Base-by-base conservation (phyloP, 176 grass and related monocot species). In the Eremochloa ophiuroides region DNA sequence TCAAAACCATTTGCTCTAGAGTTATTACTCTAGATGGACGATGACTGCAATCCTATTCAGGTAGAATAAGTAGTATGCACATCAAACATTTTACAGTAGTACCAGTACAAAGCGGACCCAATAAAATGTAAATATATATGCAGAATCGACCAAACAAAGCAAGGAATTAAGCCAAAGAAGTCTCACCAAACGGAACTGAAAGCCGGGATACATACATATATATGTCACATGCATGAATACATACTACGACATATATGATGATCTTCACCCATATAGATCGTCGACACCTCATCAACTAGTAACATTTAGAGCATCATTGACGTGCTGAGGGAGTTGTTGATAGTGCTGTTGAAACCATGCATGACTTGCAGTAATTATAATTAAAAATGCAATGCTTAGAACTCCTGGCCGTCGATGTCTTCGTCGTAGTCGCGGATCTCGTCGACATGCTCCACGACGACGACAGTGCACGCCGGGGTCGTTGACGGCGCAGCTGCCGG, bases 401-500 rank as follows among this genome's bases (percentile, higher is more conserved):
- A 66, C 12, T 79, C 69, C 1, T 80, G 62, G 43, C 0, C 44
- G n/a, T 67, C 43, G 63, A 37, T 23, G 38, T 81, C 85, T 11
- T 86, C 79, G 14, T 81, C 48, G 47, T 77, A 73, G 25, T 80
- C 79, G 27, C 66, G 61, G 1, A 86, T 81, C 25, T 92, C 55
- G 48, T 83, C 74, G 20, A 83, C 80, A 62, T 85, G 76, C 69
- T 95, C 91, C 4, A 86, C 69, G 34, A 95, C 82, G 71, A 89
- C 64, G 69, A 93, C 67, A n/a, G 76, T 99, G 87, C 11, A 93
- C 91, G 46, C 96, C 93, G 10, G 93, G 85, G 75, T 99, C 93
- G 62, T 90, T 82, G 60, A 88, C 88, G 37, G 61, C 51, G 72
- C 74, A 93, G 78, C 80, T 95, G 70, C 96, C 93, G 27, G 87